Conservation (phyloP, 2,329 filamentous ascomycete genomes). For the Xylogone sp. region DNA sequence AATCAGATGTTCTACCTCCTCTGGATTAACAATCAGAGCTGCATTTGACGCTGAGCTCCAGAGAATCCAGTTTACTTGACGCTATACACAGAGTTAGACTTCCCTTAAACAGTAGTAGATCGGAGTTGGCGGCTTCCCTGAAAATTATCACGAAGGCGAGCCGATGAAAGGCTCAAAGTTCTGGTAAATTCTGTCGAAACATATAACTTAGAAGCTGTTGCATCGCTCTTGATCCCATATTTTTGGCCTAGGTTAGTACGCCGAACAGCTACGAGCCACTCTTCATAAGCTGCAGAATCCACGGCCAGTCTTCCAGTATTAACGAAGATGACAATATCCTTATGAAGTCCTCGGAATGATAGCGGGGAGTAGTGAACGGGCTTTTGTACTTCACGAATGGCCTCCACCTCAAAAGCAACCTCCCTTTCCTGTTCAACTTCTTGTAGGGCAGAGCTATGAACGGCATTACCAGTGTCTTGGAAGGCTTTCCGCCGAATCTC, state of each 20-base stretch:
- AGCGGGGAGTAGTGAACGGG: slow-evolving; percentile 33
- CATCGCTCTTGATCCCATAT: slow-evolving; percentile 21
- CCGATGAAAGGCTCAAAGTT: slow-evolving; percentile 34
- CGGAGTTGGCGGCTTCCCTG: slow-evolving; percentile 21
- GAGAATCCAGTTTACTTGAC: slow-evolving; percentile 58
- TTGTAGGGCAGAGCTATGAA: slow-evolving; percentile 48
- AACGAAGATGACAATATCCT: slow-evolving; percentile 41
- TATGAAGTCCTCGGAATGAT: slow-evolving; percentile 42
- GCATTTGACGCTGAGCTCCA: slow-evolving; percentile 44
- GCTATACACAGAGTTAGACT: slow-evolving; percentile 18
- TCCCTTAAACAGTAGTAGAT: background rate
- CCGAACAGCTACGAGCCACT: slow-evolving; percentile 38
- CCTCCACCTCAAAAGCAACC: slow-evolving; percentile 41
- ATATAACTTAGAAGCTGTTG: slow-evolving; percentile 29
- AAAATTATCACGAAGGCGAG: slow-evolving; percentile 37
- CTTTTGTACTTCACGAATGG: slow-evolving; percentile 40
- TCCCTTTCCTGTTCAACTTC: slow-evolving; percentile 49
- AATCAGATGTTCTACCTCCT: slow-evolving; percentile 58
- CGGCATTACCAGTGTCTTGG: slow-evolving; percentile 39
- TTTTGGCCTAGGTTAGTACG: slow-evolving; percentile 34
- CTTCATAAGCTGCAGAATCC: slow-evolving; percentile 33
- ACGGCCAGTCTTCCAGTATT: slow-evolving; percentile 38
- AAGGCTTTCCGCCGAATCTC: slow-evolving; percentile 29
- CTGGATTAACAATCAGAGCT: slow-evolving; percentile 56
- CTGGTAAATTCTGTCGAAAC: slow-evolving; percentile 44